These are phyloP conservation scores for Aspergillus quadrilineatus DNA, from an alignment of 2,329 filamentous ascomycete genomes.

Conservation along the genomic window DNA sequence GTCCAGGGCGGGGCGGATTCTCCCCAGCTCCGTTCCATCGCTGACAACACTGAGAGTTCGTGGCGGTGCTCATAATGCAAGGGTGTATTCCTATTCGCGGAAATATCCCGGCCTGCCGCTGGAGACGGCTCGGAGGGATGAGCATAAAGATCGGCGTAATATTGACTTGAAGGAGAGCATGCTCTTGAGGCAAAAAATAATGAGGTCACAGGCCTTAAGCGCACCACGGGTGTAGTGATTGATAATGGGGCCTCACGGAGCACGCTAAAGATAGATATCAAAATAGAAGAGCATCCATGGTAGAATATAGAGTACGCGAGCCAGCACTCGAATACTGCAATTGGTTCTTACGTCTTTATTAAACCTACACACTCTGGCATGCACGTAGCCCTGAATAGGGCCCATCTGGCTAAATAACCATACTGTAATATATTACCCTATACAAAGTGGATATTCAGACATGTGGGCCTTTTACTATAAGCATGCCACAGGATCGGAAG, in stretches of 20 bases:
- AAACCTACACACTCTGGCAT: too few species aligned
- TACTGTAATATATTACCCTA: too few species aligned
- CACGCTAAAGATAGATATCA: background rate
- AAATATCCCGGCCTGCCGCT: background rate
- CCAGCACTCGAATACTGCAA: too few species aligned
- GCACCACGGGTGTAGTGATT: background rate
- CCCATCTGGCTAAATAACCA: too few species aligned
- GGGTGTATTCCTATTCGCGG: background rate
- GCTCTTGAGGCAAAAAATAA: background rate
- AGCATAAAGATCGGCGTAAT: background rate
- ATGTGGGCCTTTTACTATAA: too few species aligned
- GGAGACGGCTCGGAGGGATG: background rate
- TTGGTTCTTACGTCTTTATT: too few species aligned
- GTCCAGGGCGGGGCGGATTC: background rate
- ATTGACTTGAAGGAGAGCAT: background rate
- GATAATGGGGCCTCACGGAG: background rate
- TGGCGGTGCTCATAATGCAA: background rate
- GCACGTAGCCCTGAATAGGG: too few species aligned
- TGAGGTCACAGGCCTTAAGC: background rate
- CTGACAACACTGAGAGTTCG: background rate
- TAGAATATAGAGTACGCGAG: too few species aligned
- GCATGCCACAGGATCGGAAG: too few species aligned
- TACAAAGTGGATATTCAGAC: too few species aligned
- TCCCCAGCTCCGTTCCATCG: background rate
- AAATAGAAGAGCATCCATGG: background rate